A percentile compares a stretch with the other conserved stretches of the same genome.
Conservation (phyloP, 106 monocot species). For the Dendrobium catenatum region DNA sequence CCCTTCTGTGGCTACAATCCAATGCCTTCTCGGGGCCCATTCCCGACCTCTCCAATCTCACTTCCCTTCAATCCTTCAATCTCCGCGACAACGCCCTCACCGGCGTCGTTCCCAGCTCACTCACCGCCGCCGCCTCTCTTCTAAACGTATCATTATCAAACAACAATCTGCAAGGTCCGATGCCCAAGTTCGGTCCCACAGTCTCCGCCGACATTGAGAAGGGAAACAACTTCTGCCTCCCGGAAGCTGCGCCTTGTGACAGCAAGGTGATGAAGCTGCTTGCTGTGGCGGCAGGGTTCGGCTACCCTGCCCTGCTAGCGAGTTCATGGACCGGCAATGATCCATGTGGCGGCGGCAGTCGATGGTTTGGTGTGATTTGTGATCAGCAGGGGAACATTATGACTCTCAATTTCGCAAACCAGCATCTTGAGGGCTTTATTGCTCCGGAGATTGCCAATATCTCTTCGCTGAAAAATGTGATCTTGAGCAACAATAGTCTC, state of each 20-base stretch:
- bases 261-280: slow-evolving; percentile 39
- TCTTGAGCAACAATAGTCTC: slow-evolving; percentile 8
- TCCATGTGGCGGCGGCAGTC: not conserved
- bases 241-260: slow-evolving; percentile 42
- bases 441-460: slow-evolving; percentile 4
- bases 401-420: slow-evolving; percentile 9
- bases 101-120: slow-evolving; percentile 52
- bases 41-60: slow-evolving; percentile 66
- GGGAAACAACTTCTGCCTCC: slow-evolving; percentile 67
- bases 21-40: slow-evolving; percentile 78
- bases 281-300: slow-evolving; percentile 57
- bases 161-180: slow-evolving; percentile 77
- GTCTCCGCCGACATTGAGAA: slow-evolving; percentile 28
- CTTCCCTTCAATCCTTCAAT: slow-evolving; percentile 38
- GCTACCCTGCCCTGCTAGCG: slow-evolving; percentile 51
- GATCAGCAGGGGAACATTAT: not conserved
- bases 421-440: not conserved
- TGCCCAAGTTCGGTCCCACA: slow-evolving; percentile 27
- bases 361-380: slow-evolving; percentile 7
- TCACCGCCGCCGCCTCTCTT: slow-evolving; percentile 20
- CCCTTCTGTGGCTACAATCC: slow-evolving; percentile 53
- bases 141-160: slow-evolving; percentile 47
- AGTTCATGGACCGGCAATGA: slow-evolving; percentile 32
- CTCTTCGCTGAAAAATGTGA: slow-evolving; percentile 3
- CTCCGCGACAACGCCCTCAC: slow-evolving; percentile 72